A percentile compares a stretch with the other conserved stretches of the same genome.
These are phyloP conservation scores for Globisporangium mamillatum DNA, from an alignment of 352 stramenopile genomes.

Conservation along the genomic window DNA sequence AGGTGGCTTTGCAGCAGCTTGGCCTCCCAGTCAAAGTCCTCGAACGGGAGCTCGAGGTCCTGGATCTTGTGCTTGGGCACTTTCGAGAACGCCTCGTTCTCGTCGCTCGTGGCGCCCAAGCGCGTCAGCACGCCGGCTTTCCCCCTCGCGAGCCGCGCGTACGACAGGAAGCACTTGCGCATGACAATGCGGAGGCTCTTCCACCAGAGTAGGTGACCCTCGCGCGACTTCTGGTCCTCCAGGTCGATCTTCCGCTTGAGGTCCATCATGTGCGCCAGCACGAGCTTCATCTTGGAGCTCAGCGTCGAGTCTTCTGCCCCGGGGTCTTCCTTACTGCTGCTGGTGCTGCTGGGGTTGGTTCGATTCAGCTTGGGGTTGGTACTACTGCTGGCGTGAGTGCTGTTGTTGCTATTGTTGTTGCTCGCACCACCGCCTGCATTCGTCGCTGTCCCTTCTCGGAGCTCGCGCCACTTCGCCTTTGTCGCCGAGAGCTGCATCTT, in stretches of 20 bases:
- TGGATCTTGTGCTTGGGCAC: constrained; percentile 43
- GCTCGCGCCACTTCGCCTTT: constrained; percentile 63
- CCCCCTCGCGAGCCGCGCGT: constrained; percentile 53
- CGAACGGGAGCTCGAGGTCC: constrained; percentile 54
- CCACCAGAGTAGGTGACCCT: constrained; percentile 66
- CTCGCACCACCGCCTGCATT: not conserved
- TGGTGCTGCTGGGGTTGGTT: not conserved
- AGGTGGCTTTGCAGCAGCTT: constrained; percentile 77
- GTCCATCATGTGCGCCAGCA: constrained; percentile 64
- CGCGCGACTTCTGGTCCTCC: constrained; percentile 55
- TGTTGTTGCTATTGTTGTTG: constrained; percentile 6
- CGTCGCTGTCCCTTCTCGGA: constrained; percentile 33
- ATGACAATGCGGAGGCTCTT: constrained; percentile 72
- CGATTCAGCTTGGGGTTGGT: not conserved
- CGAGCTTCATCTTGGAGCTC: constrained; percentile 63
- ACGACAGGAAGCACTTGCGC: constrained; percentile 76
- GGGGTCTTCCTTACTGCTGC: not conserved
- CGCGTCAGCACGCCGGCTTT: constrained; percentile 62
- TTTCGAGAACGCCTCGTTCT: constrained; percentile 63
- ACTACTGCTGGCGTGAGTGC: not conserved
- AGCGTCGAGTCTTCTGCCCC: constrained; percentile 28
- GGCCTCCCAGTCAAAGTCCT: constrained; percentile 65
- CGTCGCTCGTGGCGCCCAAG: constrained; percentile 39
- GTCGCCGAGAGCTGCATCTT: constrained; percentile 48
- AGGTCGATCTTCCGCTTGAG: constrained; percentile 64